Percentiles rank a stretch among this genome's conserved stretches.
Conservation (phyloP, 352 stramenopile genomes). For the Phytophthora constricta region DNA sequence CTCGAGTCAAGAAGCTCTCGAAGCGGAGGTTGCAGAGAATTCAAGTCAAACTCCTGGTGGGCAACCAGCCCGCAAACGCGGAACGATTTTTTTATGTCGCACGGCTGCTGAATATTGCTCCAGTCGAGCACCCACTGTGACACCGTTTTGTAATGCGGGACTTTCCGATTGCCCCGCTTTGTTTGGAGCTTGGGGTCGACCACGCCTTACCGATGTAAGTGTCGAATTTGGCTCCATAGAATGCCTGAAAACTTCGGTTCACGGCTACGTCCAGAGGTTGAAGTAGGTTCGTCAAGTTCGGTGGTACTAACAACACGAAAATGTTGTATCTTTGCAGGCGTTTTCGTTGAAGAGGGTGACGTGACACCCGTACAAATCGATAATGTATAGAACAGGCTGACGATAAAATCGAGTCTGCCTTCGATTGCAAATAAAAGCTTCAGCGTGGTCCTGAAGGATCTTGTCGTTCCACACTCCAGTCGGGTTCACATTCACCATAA, state of each 20-base stretch:
- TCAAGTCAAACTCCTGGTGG: conserved; percentile 1
- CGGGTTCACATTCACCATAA: conserved; percentile 1
- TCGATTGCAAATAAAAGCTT: not conserved
- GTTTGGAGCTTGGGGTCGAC: not conserved
- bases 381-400: not conserved
- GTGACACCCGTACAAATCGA: conserved; percentile 2
- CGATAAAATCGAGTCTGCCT: not conserved
- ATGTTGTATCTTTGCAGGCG: not conserved
- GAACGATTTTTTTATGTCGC: conserved; percentile 5
- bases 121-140: conserved; percentile 8
- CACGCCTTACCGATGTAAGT: not conserved
- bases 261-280: conserved; percentile 5
- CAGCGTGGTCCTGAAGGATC: not conserved
- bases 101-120: not conserved
- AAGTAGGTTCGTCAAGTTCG: not conserved
- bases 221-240: not conserved
- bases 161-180: conserved; percentile 7
- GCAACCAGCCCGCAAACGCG: conserved; percentile 1
- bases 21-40: conserved; percentile 5
- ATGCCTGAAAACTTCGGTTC: not conserved
- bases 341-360: not conserved
- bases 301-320: conserved; percentile 1
- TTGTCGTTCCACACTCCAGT: conserved; percentile 6
- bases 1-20: not conserved
- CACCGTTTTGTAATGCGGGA: conserved; percentile 1